A percentile compares a stretch with the other conserved stretches of the same genome.
phyloP scores from a whole-genome alignment of 257 asterid species.

The Solanum okadae region DNA sequence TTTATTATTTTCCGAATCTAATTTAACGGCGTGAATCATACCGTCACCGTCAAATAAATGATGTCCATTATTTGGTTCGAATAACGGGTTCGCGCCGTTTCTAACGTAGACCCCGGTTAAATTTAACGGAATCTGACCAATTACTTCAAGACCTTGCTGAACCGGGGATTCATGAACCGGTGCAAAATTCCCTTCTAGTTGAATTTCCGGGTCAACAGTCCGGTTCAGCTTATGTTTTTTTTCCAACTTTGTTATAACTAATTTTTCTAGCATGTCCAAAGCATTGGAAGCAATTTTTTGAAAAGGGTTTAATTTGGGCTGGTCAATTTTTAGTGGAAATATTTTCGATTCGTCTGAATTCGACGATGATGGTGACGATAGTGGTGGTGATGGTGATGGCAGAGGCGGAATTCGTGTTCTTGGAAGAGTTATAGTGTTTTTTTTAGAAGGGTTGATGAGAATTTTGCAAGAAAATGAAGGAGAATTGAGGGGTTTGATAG shows the following conservation, averaged over 20 bases:
- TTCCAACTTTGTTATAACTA: constrained; percentile 16
- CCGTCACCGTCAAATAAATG: constrained; percentile 70
- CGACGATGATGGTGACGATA: not conserved
- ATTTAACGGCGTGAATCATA: constrained; percentile 50
- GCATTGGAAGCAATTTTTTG: constrained; percentile 37
- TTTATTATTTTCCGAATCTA: constrained; percentile 1
- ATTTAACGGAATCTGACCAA: constrained; percentile 32
- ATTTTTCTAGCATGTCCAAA: constrained; percentile 31
- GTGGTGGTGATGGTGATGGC: not conserved
- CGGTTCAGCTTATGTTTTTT: constrained; percentile 30
- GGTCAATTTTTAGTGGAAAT: not conserved
- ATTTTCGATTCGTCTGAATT: not conserved
- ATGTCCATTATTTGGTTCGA: constrained; percentile 41
- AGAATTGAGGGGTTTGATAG: not conserved
- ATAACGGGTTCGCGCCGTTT: constrained; percentile 53
- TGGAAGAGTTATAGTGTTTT: not conserved
- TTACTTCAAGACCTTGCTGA: constrained; percentile 36
- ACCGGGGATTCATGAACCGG: constrained; percentile 57
- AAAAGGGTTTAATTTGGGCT: constrained; percentile 18
- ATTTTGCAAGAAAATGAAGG: constrained; percentile 15
- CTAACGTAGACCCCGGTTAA: constrained; percentile 40
- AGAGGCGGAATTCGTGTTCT: not conserved
- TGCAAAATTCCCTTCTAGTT: constrained; percentile 49
- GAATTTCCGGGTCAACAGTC: constrained; percentile 43
- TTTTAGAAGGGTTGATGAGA: constrained; percentile 8